Conservation (phyloP, 2,329 filamentous ascomycete genomes). For the Cercospora berteroae region DNA sequence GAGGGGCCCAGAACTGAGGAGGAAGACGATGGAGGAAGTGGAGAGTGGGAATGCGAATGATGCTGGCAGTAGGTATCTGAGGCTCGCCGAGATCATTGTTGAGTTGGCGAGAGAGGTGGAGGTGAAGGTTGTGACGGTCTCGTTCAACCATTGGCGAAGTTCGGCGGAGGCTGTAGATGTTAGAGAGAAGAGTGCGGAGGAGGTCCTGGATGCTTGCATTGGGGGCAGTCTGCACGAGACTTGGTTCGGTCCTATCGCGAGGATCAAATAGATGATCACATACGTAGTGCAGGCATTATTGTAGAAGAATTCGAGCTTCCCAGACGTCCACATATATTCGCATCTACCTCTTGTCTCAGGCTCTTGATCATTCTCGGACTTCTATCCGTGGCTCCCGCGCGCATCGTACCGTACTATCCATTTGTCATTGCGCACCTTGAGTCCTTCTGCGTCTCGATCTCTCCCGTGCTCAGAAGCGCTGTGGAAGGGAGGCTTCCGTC, state of each 20-base stretch:
- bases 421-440: too few species aligned
- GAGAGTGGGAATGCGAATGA: background rate
- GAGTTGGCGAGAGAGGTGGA: conserved; percentile 7
- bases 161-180: conserved; percentile 4
- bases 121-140: conserved; percentile 1
- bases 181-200: background rate
- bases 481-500: background rate
- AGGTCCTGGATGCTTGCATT: conserved; percentile 6
- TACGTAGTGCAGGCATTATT: too few species aligned
- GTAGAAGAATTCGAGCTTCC: too few species aligned
- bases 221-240: background rate
- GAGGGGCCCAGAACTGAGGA: background rate
- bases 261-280: background rate
- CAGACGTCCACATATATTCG: too few species aligned
- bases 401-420: too few species aligned
- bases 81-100: conserved; percentile 4
- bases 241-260: background rate
- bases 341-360: too few species aligned
- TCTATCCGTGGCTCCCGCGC: too few species aligned
- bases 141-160: conserved; percentile 12
- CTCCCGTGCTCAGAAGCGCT: background rate
- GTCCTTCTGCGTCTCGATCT: too few species aligned
- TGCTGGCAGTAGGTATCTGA: conserved; percentile 3
- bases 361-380: too few species aligned
- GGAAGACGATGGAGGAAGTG: background rate